phyloP scores from a whole-genome alignment of 441 rosid species.

The Euphorbia schlechtendalii region DNA sequence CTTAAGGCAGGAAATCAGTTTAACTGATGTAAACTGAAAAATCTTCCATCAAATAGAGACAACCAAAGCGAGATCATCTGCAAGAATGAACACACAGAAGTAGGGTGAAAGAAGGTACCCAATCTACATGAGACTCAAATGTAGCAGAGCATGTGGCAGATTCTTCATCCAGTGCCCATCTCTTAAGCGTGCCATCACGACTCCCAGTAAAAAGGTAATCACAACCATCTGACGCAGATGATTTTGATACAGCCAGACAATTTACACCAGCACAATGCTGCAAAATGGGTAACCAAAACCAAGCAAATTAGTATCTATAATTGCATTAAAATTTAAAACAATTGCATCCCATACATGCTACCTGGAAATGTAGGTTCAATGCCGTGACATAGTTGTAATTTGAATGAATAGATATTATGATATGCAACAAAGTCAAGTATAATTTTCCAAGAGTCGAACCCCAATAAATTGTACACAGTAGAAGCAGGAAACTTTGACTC shows the following conservation, averaged over 20 bases:
- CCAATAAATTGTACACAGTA: not conserved
- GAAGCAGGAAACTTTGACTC: not conserved
- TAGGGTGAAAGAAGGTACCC: constrained; percentile 47
- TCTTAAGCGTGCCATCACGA: constrained; percentile 97
- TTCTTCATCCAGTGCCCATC: constrained; percentile 78
- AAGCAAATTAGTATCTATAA: constrained; percentile 10
- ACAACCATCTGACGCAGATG: constrained; percentile 43
- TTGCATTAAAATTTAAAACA: not conserved
- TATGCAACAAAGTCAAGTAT: not conserved
- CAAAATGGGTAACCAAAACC: constrained; percentile 24
- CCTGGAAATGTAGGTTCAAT: not conserved
- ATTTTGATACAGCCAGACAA: constrained; percentile 67
- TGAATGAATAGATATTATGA: not conserved
- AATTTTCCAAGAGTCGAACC: not conserved
- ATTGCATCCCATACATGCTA: not conserved
- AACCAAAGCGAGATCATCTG: too few relatives aligned
- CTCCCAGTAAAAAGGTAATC: constrained; percentile 90
- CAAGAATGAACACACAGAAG: constrained; percentile 16
- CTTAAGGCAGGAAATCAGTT: not conserved
- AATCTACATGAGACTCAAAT: constrained; percentile 97
- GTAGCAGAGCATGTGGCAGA: constrained; percentile 80
- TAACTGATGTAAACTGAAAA: not conserved
- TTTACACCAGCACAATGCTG: constrained; percentile 99
- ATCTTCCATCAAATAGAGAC: not conserved
- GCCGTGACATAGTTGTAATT: not conserved